Evolutionary conservation across 768 basidiomycete genomes (phyloP), one percentile per base, ranked within the genome.

Genomic region (Mycena metata): DNA sequence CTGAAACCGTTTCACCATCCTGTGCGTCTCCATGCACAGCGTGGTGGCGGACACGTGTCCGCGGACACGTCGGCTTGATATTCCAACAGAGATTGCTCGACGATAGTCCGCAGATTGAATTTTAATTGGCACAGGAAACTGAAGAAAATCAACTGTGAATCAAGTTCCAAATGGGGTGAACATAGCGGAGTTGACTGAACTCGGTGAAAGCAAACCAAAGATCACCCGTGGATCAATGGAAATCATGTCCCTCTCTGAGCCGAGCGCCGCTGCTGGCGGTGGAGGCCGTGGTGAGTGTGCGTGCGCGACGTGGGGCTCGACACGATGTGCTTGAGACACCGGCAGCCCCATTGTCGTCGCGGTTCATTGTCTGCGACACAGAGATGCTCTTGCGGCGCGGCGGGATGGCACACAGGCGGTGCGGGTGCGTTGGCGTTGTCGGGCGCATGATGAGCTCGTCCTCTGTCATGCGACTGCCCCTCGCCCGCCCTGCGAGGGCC

Each of bases 361-460:
- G 75, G 10, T 76, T 70, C 71, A 33, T 49, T 41, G 21, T 62
- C 66, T 13, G 46, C 57, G 41, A 66, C 61, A 92, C 95, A 11
- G 94, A 95, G 24, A 97, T 89, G 5, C 91, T 93, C 74, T 95
- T 92, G 23, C 96, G 79, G 0, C 91, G 23, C 62, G 11, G 46
- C 59, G 7, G 50, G 42, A 21, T 35, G 4, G 3, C 51, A 6
- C 7, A 30, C 51, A 13, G n/a, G n/a, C n/a, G n/a, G n/a, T n/a
- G n/a, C n/a, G n/a, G 13, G 24, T 24, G 30, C 23, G 41, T 45
- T 12, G 21, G 33, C 39, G 23, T 36, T 12, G 19, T 5, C 17
- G 64, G 17, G 30, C 42, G 46, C 42, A 58, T 54, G 54, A 62
- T n/a, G 33, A 68, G 67, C 60, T 64, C 67, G 47, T 69, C 67